phyloP scores from a whole-genome alignment of 139 green algal species.

The Chlorella ohadii region DNA sequence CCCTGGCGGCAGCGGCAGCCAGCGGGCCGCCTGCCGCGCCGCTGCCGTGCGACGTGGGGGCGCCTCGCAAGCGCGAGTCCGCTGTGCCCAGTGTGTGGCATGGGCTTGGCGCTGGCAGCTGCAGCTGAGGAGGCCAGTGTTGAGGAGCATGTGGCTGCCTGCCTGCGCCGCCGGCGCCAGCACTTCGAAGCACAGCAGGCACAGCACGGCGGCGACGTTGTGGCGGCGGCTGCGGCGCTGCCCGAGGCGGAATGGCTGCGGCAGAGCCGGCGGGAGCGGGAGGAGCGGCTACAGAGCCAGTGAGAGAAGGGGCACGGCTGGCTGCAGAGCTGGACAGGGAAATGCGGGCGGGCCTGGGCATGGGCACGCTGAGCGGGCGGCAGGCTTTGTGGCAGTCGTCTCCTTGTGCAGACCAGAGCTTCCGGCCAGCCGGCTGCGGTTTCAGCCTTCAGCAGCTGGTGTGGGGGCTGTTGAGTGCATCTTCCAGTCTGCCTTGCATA shows the following conservation, averaged over 20 bases:
- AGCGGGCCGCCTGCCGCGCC: background rate
- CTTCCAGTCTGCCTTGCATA: too few relatives aligned
- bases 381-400: too few relatives aligned
- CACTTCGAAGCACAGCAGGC: background rate
- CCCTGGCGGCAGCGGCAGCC: background rate
- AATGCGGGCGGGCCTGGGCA: too few relatives aligned
- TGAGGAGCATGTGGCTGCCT: background rate
- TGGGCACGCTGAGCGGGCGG: too few relatives aligned
- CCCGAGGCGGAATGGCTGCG: background rate
- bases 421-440: too few relatives aligned
- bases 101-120: background rate
- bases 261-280: too few relatives aligned
- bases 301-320: too few relatives aligned
- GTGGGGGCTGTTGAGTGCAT: too few relatives aligned
- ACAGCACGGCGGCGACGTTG: background rate
- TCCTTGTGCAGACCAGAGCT: too few relatives aligned
- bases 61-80: background rate
- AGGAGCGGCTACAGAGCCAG: too few relatives aligned
- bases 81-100: background rate
- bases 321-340: too few relatives aligned
- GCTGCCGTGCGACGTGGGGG: background rate
- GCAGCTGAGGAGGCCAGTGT: background rate
- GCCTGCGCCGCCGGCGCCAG: background rate
- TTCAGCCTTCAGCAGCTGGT: too few relatives aligned
- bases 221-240: background rate